Evolutionary conservation across 2,329 filamentous ascomycete genomes (phyloP), one percentile per base, ranked within the genome.

Genomic region (Exophiala oligosperma): DNA sequence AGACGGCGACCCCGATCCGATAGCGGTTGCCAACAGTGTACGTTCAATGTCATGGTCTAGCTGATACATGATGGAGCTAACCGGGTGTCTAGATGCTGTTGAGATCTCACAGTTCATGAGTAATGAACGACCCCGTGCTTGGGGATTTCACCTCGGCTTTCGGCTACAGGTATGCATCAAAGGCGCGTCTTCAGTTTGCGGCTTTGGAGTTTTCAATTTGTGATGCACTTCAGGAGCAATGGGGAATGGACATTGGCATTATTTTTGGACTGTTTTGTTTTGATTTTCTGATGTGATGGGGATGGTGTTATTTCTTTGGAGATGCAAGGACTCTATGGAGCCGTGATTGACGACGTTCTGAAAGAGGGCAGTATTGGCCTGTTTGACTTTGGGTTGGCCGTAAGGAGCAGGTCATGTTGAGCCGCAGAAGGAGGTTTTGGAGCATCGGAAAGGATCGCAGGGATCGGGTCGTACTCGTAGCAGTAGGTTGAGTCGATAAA

Each of bases 1-100:
- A 57, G 81, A 81, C 57, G 82, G 84, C 66, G 77, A 83, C 69
- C 81, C 81, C 47, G 86, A 90, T 77, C 84, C 79, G 69, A 73
- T 84, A 65, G 46, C 58, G 41, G 49, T 47, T 28, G 58, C 48
- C 32, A 58, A 58, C 32, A 60, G 47, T 47, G 60, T 61, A 64
- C 54, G 58, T 62, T 59, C 55, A 28, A 60, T 57, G 47, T 64
- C 54, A 28, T 62, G 57, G 57, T 52, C 57, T n/a, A 47, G 57
- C 8, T 61, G 53, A 61, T 35, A 14, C 9, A 44, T 38, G 41
- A 29, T 21, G 48, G 44, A 46, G 52, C 62, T 64, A 61, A 62
- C 52, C 24, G 52, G 32, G 52, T 54, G 47, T 52, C 26, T 48
- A 65, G 63, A 52, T 65, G 47, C 50, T 65, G 12, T 55, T 65